Evolutionary conservation across 2,329 filamentous ascomycete species (phyloP).

Genomic region (Domatiomyces catenatus): DNA sequence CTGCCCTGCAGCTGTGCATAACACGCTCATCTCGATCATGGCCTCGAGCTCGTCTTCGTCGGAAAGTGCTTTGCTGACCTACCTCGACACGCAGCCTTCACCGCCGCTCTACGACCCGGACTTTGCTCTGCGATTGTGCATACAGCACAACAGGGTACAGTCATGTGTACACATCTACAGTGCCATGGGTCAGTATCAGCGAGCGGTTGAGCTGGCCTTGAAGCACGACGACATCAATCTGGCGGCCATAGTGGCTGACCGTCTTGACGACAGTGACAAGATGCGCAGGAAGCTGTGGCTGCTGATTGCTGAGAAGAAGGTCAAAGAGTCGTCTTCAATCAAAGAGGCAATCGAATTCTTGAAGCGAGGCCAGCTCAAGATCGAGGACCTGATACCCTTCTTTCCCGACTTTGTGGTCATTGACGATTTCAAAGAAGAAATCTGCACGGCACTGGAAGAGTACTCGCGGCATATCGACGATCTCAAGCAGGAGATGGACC

Average conservation of each 20-base stretch:
- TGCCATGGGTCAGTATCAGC: slow-evolving; percentile 84
- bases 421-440: slow-evolving; percentile 98
- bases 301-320: slow-evolving; percentile 85
- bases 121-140: slow-evolving; percentile 88
- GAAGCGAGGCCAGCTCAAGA: slow-evolving; percentile 73
- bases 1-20: slow-evolving; percentile 79
- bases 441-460: slow-evolving; percentile 81
- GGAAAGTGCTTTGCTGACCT: slow-evolving; percentile 70
- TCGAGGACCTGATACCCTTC: slow-evolving; percentile 94
- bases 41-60: slow-evolving; percentile 71
- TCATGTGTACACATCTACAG: slow-evolving; percentile 97
- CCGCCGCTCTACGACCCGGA: slow-evolving; percentile 81
- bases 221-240: slow-evolving; percentile 82
- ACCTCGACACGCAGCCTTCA: slow-evolving; percentile 80
- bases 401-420: slow-evolving; percentile 98
- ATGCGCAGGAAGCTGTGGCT: slow-evolving; percentile 92
- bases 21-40: slow-evolving; percentile 91
- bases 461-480: slow-evolving; percentile 83
- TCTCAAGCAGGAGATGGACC: slow-evolving; percentile 89
- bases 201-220: slow-evolving; percentile 71
- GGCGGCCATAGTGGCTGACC: slow-evolving; percentile 75
- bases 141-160: slow-evolving; percentile 81
- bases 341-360: slow-evolving; percentile 88
- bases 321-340: slow-evolving; percentile 67
- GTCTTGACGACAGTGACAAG: slow-evolving; percentile 51